Evolutionary conservation across 495 filamentous ascomycete species (phyloP), one percentile per base, ranked within the genome.

Genomic region (Trichoderma asperelloides): DNA sequence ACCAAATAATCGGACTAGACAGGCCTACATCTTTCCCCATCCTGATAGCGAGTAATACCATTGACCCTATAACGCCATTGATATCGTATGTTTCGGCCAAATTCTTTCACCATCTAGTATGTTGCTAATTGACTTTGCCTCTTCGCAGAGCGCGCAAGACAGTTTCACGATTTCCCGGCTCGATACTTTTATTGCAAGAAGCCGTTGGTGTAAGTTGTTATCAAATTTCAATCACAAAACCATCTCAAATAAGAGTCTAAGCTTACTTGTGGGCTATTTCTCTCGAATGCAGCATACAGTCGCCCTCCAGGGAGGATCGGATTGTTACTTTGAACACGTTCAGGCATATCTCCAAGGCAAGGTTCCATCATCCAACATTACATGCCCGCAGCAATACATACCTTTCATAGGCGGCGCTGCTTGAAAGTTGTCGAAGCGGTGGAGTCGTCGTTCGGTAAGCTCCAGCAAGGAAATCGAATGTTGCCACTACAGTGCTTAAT

Each of bases 41-140:
- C 64, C 72, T 85, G 5, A 78, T 85, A 33, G 71, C 83, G 1
- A 80, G 78, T 62, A 84, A 80, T 68, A 76, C 70, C 3, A 70
- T 81, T 0, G 81, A 85, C 55, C 82, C 82, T 13, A 77, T 83
- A 28, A 80, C 78, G 3, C 74, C 80, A 7, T 65, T 83, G 25
- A 63, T 18, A 30, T 67, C 65, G 70, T 71, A 69, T n/a, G 70
- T 69, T 40, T 67, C 2, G 1, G 6, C 28, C 65, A 65, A 65
- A 27, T 51, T 33, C 23, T 57, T 30, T 69, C 55, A 21, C 18
- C 27, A 64, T 55, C 39, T n/a, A 15, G 28, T 23, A 41, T 66
- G 7, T 41, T 69, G 40, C 57, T 68, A 47, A 68, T 62, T 33
- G 13, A 41, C 9, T 21, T 65, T 68, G 13, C 57, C 49, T 47